These are phyloP conservation scores for Colletotrichum melonis DNA, from an alignment of 2,329 filamentous ascomycete species.

Conservation along the genomic window DNA sequence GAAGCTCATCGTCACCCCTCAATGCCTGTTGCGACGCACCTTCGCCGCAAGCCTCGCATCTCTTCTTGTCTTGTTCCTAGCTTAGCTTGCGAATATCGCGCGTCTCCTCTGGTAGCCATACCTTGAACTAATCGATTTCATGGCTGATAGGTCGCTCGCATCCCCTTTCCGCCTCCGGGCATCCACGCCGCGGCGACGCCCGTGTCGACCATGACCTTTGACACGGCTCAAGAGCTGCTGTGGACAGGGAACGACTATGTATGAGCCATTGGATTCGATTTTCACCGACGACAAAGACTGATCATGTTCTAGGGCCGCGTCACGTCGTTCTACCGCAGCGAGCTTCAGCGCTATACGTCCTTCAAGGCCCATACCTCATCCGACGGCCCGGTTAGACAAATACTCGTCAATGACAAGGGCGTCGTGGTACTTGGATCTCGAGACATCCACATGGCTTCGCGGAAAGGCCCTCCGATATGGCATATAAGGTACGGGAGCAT, in stretches of 20 bases:
- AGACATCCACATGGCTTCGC: constrained; percentile 88
- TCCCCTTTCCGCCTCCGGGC: constrained; percentile 82
- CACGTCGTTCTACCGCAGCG: constrained; percentile 86
- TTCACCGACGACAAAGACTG: constrained; percentile 34
- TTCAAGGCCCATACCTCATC: constrained; percentile 80
- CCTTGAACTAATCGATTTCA: constrained; percentile 23
- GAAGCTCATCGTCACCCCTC: constrained; percentile 20
- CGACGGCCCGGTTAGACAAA: constrained; percentile 86
- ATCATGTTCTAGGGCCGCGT: constrained; percentile 77
- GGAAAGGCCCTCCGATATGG: constrained; percentile 88
- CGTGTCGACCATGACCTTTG: constrained; percentile 87
- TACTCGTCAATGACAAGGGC: constrained; percentile 91
- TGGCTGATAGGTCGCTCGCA: constrained; percentile 75
- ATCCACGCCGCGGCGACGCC: constrained; percentile 76
- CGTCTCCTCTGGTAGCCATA: not conserved
- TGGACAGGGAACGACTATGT: constrained; percentile 95
- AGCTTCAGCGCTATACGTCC: constrained; percentile 90
- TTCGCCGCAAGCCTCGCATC: not conserved
- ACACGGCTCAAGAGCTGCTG: constrained; percentile 87
- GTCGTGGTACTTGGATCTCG: constrained; percentile 85
- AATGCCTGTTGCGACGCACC: not conserved
- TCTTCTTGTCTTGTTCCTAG: constrained; percentile 25
- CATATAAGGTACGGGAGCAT: constrained; percentile 74
- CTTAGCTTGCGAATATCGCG: constrained; percentile 36
- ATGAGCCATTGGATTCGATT: constrained; percentile 46